These are phyloP conservation scores for Trichoderma erinaceum DNA, from an alignment of 495 filamentous ascomycete genomes.

Conservation along the genomic window DNA sequence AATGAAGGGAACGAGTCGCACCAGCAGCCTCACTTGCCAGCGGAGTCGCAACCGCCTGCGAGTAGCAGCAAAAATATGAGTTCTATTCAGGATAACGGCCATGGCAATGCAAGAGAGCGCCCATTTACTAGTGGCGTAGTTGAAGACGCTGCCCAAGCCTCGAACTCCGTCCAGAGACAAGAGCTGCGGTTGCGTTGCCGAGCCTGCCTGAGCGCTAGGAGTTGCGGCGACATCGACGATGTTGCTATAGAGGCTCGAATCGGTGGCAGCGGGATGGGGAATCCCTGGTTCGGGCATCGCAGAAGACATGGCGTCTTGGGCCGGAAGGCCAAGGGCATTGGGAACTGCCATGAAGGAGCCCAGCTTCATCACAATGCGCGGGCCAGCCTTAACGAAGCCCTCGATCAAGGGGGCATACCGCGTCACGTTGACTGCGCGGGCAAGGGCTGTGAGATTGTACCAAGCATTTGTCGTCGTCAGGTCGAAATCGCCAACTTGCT, in stretches of 20 bases:
- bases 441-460: constrained; percentile 39
- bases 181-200: constrained; percentile 35
- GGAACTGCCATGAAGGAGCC: constrained; percentile 54
- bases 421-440: constrained; percentile 38
- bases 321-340: constrained; percentile 57
- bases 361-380: constrained; percentile 57
- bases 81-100: constrained; percentile 83
- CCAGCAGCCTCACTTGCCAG: constrained; percentile 62
- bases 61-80: constrained; percentile 86
- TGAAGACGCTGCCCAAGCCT: constrained; percentile 79
- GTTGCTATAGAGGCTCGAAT: constrained; percentile 6
- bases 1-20: constrained; percentile 72
- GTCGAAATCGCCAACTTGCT: constrained; percentile 4
- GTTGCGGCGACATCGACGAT: neutral
- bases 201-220: constrained; percentile 22
- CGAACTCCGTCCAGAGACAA: constrained; percentile 47
- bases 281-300: constrained; percentile 37
- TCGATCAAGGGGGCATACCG: constrained; percentile 41
- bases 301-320: constrained; percentile 56
- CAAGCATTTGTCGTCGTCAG: constrained; percentile 29
- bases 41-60: constrained; percentile 65
- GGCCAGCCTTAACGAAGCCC: constrained; percentile 55
- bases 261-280: constrained; percentile 16
- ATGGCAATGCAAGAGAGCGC: constrained; percentile 78
- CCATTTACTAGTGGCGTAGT: constrained; percentile 91